phyloP scores from a whole-genome alignment of 2,329 filamentous ascomycete genomes.

The Stagonosporopsis tanaceti region DNA sequence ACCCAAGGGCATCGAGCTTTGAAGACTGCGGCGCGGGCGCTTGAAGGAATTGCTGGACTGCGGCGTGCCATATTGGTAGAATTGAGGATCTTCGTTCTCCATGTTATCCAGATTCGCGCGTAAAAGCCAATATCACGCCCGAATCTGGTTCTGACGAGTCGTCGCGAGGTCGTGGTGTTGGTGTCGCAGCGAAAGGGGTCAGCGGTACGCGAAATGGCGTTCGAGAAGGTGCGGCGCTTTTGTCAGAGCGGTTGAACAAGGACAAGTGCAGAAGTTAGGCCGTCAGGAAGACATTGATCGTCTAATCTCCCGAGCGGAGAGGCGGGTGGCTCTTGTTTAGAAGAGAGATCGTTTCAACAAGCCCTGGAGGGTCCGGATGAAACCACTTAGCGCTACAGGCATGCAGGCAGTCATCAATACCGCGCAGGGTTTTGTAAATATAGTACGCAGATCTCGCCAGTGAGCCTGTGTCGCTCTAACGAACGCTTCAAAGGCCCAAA shows the following conservation, averaged over 20 bases:
- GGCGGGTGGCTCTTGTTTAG: constrained; percentile 51
- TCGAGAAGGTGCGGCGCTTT: constrained; percentile 47
- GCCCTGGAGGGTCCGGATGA: constrained; percentile 34
- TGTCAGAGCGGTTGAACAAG: constrained; percentile 40
- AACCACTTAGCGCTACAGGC: constrained; percentile 48
- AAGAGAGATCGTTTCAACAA: constrained; percentile 45
- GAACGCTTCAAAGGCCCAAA: constrained; percentile 7
- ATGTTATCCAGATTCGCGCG: constrained; percentile 45
- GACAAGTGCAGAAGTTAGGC: constrained; percentile 45
- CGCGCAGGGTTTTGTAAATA: constrained; percentile 44
- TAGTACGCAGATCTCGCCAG: constrained; percentile 36
- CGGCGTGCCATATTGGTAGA: constrained; percentile 47
- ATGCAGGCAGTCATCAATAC: constrained; percentile 44
- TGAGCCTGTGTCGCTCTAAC: constrained; percentile 24
- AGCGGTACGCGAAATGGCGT: constrained; percentile 39
- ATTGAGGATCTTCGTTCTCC: constrained; percentile 50
- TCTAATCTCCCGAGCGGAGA: constrained; percentile 51
- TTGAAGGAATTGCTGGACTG: constrained; percentile 48
- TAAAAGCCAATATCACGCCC: constrained; percentile 47
- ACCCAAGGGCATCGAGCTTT: constrained; percentile 47
- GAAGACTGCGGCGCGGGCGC: constrained; percentile 49
- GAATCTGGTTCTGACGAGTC: constrained; percentile 43
- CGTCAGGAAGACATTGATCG: constrained; percentile 52
- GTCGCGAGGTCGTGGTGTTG: constrained; percentile 37
- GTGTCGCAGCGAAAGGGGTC: constrained; percentile 39